Conservation (phyloP, 1,284 basidiomycete species). For the Cryptococcus maquisensis region DNA sequence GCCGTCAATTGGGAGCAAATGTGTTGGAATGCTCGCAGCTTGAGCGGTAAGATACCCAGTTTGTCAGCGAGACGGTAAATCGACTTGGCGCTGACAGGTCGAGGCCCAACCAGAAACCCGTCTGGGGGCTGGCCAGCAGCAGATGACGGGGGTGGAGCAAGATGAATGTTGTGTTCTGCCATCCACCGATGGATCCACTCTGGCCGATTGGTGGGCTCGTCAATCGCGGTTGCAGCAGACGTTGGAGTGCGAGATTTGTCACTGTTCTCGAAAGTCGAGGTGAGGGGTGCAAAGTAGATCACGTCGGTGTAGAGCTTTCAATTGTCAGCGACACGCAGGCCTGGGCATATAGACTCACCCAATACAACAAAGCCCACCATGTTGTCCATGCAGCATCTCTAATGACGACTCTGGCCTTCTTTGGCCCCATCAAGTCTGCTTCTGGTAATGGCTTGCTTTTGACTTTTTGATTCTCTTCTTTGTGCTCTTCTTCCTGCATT, state of each 20-base stretch:
- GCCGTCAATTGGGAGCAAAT: slow-evolving; percentile 70
- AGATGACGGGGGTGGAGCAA: neutral
- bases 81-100: slow-evolving; percentile 81
- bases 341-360: slow-evolving; percentile 53
- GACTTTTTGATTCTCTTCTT: neutral
- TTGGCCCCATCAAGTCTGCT: slow-evolving; percentile 30
- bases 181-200: slow-evolving; percentile 44
- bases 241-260: slow-evolving; percentile 12
- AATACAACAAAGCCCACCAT: slow-evolving; percentile 77
- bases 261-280: slow-evolving; percentile 54
- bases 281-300: slow-evolving; percentile 76
- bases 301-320: slow-evolving; percentile 74
- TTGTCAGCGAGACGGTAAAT: slow-evolving; percentile 83
- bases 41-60: slow-evolving; percentile 42
- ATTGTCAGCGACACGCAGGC: neutral
- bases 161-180: slow-evolving; percentile 24
- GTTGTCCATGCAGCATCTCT: slow-evolving; percentile 76
- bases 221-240: slow-evolving; percentile 1
- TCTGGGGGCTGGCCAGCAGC: neutral
- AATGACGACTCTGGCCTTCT: slow-evolving; percentile 62
- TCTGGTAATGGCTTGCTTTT: neutral
- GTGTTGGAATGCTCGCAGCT: slow-evolving; percentile 55
- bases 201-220: slow-evolving; percentile 18
- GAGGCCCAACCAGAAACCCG: slow-evolving; percentile 51
- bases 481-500: neutral